These are phyloP conservation scores for Allium cepa DNA, from an alignment of 106 monocot species.

Conservation along the genomic window DNA sequence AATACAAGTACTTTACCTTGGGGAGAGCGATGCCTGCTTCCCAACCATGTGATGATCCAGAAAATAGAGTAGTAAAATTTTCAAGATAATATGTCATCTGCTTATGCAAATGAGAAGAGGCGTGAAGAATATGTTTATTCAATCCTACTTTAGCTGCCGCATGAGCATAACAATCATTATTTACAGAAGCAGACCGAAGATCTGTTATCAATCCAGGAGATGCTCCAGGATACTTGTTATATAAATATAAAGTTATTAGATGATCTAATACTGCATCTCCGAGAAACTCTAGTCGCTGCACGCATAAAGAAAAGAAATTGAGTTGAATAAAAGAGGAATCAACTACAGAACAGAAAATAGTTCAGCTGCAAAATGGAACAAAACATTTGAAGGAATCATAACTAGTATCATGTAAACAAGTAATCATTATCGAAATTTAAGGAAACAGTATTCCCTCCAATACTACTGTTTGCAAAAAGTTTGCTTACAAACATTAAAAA, in stretches of 20 bases:
- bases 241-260: slow-evolving; percentile 40
- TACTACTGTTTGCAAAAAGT: too few relatives aligned
- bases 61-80: slow-evolving; percentile 26
- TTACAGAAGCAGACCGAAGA: slow-evolving; percentile 55
- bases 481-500: too few relatives aligned
- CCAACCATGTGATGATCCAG: slow-evolving; percentile 70
- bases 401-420: too few relatives aligned
- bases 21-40: slow-evolving; percentile 55
- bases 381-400: too few relatives aligned
- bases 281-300: slow-evolving; percentile 65
- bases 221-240: slow-evolving; percentile 28
- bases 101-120: slow-evolving; percentile 44
- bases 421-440: too few relatives aligned
- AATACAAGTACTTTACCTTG: slow-evolving; percentile 26
- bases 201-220: slow-evolving; percentile 56
- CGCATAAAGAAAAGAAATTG: background rate
- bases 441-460: too few relatives aligned
- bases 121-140: slow-evolving; percentile 60
- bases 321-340: background rate
- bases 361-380: too few relatives aligned
- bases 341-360: background rate
- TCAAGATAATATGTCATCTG: slow-evolving; percentile 38
- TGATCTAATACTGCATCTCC: slow-evolving; percentile 64
- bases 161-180: slow-evolving; percentile 73
- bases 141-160: slow-evolving; percentile 56